phyloP scores from a whole-genome alignment of 2,329 filamentous ascomycete genomes.

The Botrytis cinerea region DNA sequence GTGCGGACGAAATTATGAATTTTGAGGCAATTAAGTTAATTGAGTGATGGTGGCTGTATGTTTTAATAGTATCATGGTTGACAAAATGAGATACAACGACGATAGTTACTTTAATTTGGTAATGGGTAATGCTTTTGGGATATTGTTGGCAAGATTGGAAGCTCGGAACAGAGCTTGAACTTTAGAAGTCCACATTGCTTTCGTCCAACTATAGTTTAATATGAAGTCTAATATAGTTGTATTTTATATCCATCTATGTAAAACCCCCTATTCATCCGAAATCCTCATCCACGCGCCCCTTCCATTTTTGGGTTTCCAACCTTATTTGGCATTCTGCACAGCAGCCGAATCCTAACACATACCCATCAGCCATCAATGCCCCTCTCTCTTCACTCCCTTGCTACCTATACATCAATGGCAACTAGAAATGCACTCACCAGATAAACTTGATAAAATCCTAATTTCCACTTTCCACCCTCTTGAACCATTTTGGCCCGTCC shows the following conservation, averaged over 20 bases:
- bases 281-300: too few relatives aligned
- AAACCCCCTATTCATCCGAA: neutral
- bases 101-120: neutral
- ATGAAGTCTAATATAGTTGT: neutral
- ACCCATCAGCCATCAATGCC: neutral
- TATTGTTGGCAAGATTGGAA: neutral
- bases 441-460: conserved; percentile 40
- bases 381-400: too few relatives aligned
- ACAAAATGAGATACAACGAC: neutral
- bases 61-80: neutral
- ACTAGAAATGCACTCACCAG: conserved; percentile 7
- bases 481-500: conserved; percentile 36
- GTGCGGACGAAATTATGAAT: conserved; percentile 56
- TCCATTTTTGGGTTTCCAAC: too few relatives aligned
- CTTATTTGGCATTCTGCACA: conserved; percentile 20
- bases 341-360: conserved; percentile 23
- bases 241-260: neutral
- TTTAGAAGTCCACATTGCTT: neutral
- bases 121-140: neutral
- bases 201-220: neutral
- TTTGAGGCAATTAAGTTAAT: conserved; percentile 45
- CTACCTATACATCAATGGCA: neutral
- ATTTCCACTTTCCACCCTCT: conserved; percentile 36
- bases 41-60: conserved; percentile 36
- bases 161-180: neutral